Evolutionary conservation across 1,139 yeast genomes (phyloP).

Genomic region (Kodamaea fungicola): DNA sequence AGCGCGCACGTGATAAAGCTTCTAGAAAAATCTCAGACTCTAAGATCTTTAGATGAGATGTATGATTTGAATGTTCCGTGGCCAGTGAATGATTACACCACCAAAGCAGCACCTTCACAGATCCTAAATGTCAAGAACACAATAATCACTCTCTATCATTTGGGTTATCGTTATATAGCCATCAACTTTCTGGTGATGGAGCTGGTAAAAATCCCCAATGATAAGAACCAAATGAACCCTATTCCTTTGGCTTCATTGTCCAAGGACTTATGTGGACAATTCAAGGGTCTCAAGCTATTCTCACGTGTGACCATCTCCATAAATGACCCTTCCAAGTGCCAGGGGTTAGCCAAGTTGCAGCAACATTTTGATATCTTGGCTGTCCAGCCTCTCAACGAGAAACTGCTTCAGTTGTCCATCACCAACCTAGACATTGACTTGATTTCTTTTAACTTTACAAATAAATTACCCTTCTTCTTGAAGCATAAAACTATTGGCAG

Average conservation of each 20-base stretch:
- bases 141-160: conserved; percentile 51
- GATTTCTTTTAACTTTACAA: conserved; percentile 65
- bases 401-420: conserved; percentile 71
- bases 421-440: conserved; percentile 75
- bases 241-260: conserved; percentile 26
- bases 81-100: conserved; percentile 57
- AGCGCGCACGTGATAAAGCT: not conserved
- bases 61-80: conserved; percentile 81
- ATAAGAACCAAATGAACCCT: conserved; percentile 33
- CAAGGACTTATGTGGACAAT: conserved; percentile 22
- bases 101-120: conserved; percentile 39
- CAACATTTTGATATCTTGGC: conserved; percentile 75
- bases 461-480: conserved; percentile 69
- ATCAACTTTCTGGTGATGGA: conserved; percentile 62
- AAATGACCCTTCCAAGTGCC: conserved; percentile 76
- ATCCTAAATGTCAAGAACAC: conserved; percentile 44
- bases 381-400: conserved; percentile 76
- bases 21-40: not conserved
- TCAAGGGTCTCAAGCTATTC: conserved; percentile 49
- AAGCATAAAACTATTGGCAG: conserved; percentile 83
- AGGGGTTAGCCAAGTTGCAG: conserved; percentile 60
- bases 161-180: conserved; percentile 75
- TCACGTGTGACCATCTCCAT: conserved; percentile 72
- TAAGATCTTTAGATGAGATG: conserved; percentile 11
- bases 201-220: conserved; percentile 53